Evolutionary conservation across 129 eudicot genomes (phyloP).

Genomic region (Flaveria linearis): DNA sequence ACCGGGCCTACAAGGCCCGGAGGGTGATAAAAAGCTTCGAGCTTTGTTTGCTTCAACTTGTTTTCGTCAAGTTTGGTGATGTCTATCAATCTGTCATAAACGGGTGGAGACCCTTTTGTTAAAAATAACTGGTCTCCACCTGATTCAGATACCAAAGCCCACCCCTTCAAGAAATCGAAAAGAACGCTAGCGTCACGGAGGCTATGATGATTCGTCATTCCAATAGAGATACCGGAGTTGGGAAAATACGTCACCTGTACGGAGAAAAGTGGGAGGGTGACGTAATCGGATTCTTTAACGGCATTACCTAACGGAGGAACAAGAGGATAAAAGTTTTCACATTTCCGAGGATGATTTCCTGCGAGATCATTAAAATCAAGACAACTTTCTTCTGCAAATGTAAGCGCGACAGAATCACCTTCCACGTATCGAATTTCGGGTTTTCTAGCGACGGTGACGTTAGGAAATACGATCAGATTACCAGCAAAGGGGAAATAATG

Average conservation of each 20-base stretch:
- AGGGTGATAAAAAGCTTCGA: slow-evolving; percentile 24
- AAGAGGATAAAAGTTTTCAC: slow-evolving; percentile 36
- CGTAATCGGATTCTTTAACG: background rate
- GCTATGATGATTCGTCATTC: slow-evolving; percentile 46
- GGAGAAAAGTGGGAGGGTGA: slow-evolving; percentile 36
- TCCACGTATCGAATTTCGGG: slow-evolving; percentile 41
- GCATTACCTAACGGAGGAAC: slow-evolving; percentile 35
- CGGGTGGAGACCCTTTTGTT: slow-evolving; percentile 19
- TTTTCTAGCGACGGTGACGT: background rate
- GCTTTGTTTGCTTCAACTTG: slow-evolving; percentile 15
- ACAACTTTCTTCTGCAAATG: slow-evolving; percentile 32
- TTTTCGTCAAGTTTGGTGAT: slow-evolving; percentile 38
- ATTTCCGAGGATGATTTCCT: slow-evolving; percentile 30
- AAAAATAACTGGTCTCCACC: slow-evolving; percentile 29
- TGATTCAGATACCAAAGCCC: slow-evolving; percentile 38
- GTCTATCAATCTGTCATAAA: slow-evolving; percentile 43
- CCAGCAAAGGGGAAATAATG: background rate
- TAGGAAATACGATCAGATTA: background rate
- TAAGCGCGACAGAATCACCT: slow-evolving; percentile 38
- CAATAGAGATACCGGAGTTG: slow-evolving; percentile 39
- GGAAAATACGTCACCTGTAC: slow-evolving; percentile 49
- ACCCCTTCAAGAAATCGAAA: slow-evolving; percentile 38
- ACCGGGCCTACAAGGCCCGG: slow-evolving; percentile 28
- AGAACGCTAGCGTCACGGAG: slow-evolving; percentile 43
- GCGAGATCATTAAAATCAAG: slow-evolving; percentile 34